Conservation (phyloP, 169 alveolate species). For the Cyclospora cayetanensis region DNA sequence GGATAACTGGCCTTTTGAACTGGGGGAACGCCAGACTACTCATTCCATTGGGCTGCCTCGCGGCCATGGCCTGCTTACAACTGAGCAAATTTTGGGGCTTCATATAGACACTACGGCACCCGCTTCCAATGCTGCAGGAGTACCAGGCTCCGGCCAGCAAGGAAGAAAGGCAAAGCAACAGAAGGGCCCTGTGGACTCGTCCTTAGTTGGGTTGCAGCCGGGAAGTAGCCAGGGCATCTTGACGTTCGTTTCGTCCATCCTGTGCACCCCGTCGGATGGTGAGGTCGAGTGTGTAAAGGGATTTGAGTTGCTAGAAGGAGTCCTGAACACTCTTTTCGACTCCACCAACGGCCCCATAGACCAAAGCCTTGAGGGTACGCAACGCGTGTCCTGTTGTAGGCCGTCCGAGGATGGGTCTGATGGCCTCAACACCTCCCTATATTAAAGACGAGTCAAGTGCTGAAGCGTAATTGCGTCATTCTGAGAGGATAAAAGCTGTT, state of each 20-base stretch:
- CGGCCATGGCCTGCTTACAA: background rate
- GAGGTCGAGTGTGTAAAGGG: constrained; percentile 35
- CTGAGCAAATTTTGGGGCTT: background rate
- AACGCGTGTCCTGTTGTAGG: no score
- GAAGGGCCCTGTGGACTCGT: background rate
- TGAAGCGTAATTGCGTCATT: no score
- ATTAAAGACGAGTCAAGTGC: no score
- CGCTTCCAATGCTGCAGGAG: background rate
- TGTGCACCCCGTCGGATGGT: background rate
- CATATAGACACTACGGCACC: no score
- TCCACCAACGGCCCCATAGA: background rate
- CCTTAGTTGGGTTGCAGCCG: background rate
- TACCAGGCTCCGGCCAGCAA: background rate
- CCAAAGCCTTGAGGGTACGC: no score
- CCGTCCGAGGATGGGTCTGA: no score
- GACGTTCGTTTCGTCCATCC: constrained; percentile 33
- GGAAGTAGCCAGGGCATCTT: constrained; percentile 23
- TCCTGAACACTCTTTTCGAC: constrained; percentile 9
- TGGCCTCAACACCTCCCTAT: no score
- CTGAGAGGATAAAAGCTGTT: no score
- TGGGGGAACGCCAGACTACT: background rate
- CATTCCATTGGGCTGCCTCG: background rate
- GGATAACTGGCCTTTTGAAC: constrained; percentile 53
- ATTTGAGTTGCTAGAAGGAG: constrained; percentile 50
- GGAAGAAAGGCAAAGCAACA: constrained; percentile 24